Conservation (phyloP, 306 rosid genomes). For the Corylus avellana region DNA sequence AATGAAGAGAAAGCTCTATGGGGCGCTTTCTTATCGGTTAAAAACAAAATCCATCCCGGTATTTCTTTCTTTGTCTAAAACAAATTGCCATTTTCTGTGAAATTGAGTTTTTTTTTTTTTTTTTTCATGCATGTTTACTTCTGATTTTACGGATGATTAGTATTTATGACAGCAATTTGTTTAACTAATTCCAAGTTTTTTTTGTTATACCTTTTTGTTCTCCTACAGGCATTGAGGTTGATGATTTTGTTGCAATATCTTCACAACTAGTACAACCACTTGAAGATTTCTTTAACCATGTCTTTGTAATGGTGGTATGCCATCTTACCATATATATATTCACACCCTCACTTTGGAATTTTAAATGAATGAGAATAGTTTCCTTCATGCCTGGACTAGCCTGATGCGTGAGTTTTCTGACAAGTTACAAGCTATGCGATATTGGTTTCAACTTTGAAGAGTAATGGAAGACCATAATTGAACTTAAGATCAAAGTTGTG, state of each 20-base stretch:
- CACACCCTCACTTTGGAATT: neutral
- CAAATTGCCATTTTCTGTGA: neutral
- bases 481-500: neutral
- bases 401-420: neutral
- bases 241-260: constrained; percentile 67
- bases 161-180: neutral
- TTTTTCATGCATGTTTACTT: neutral
- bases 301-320: constrained; percentile 98
- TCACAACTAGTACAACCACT: constrained; percentile 81
- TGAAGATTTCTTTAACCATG: constrained; percentile 79
- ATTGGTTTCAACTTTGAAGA: neutral
- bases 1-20: constrained; percentile 77
- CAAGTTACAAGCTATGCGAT: neutral
- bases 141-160: neutral
- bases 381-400: neutral
- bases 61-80: constrained; percentile 18
- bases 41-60: constrained; percentile 60
- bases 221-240: constrained; percentile 61
- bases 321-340: constrained; percentile 5
- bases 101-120: constrained; percentile 6
- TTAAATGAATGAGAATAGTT: neutral
- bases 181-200: constrained; percentile 5
- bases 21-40: constrained; percentile 63
- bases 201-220: constrained; percentile 1
- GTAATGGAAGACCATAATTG: neutral